phyloP scores from a whole-genome alignment of 176 grass and related monocot genomes.

The Aegilops bicornis region DNA sequence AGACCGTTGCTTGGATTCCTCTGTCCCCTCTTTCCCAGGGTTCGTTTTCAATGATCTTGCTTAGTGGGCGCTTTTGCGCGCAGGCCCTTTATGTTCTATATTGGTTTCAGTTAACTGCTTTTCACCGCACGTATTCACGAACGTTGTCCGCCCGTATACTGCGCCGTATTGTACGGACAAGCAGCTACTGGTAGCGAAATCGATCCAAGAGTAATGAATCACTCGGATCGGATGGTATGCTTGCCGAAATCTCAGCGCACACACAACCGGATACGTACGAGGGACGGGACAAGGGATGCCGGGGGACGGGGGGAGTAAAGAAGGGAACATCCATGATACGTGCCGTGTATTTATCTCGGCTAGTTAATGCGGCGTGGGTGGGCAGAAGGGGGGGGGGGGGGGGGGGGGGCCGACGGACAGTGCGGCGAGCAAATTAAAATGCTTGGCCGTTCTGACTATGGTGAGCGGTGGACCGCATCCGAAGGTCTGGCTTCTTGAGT shows the following conservation, averaged over 20 bases:
- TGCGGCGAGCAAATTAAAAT: background rate
- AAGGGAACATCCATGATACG: background rate
- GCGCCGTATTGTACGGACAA: background rate
- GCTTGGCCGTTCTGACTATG: background rate
- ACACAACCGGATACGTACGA: background rate
- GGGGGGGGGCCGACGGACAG: background rate
- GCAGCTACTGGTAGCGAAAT: too few relatives aligned
- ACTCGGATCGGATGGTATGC: background rate
- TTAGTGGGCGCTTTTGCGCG: constrained; percentile 7
- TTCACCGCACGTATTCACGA: too few relatives aligned
- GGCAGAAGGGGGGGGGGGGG: too few relatives aligned
- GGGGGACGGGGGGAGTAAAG: background rate
- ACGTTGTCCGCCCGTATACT: background rate
- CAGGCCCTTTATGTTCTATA: background rate
- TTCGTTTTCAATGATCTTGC: constrained; percentile 27
- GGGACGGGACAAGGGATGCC: constrained; percentile 12
- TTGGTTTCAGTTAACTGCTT: too few relatives aligned
- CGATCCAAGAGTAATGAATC: background rate
- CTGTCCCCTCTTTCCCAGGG: background rate
- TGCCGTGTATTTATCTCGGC: background rate
- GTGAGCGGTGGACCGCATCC: background rate
- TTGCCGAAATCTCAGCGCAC: background rate
- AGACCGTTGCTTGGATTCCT: constrained; percentile 49
- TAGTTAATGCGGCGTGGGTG: constrained; percentile 5
- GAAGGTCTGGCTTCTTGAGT: background rate